phyloP scores from a whole-genome alignment of 2,329 filamentous ascomycete species.

The Cladosporium sp. region DNA sequence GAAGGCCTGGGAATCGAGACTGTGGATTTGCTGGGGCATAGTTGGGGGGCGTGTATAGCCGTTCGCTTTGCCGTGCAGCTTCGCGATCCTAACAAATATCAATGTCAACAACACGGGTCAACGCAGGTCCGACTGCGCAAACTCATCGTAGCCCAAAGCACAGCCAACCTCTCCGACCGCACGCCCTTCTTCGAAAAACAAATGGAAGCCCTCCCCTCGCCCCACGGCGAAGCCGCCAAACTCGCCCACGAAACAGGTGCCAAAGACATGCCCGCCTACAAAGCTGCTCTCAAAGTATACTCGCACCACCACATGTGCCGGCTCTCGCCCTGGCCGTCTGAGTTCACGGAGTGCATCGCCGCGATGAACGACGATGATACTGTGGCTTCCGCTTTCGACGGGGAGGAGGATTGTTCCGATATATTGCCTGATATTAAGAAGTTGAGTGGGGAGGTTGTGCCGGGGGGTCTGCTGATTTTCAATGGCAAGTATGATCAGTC shows the following conservation, averaged over 20 bases:
- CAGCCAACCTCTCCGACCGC: neutral
- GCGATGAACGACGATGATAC: neutral
- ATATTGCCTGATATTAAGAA: neutral
- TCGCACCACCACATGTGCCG: neutral
- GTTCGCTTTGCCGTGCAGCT: slow-evolving; percentile 48
- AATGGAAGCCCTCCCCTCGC: neutral
- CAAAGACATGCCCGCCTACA: neutral
- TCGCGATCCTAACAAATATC: too few relatives aligned
- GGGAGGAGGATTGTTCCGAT: neutral
- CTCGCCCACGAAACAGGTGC: neutral
- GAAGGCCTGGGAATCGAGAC: slow-evolving; percentile 51
- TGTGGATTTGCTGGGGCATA: slow-evolving; percentile 53
- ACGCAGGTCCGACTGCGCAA: neutral
- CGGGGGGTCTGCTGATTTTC: slow-evolving; percentile 40
- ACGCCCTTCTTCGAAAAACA: neutral
- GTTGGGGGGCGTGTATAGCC: slow-evolving; percentile 58
- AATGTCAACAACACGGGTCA: too few relatives aligned
- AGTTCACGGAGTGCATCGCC: neutral
- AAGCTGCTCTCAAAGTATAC: neutral
- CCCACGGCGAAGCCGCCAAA: neutral
- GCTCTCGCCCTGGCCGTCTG: neutral
- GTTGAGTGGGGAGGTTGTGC: slow-evolving; percentile 21
- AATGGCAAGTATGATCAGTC: slow-evolving; percentile 48
- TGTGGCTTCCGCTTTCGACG: neutral
- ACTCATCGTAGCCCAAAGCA: neutral